Evolutionary conservation across 768 basidiomycete species (phyloP), one percentile per base, ranked within the genome.

Genomic region (Podaxis pistillaris): DNA sequence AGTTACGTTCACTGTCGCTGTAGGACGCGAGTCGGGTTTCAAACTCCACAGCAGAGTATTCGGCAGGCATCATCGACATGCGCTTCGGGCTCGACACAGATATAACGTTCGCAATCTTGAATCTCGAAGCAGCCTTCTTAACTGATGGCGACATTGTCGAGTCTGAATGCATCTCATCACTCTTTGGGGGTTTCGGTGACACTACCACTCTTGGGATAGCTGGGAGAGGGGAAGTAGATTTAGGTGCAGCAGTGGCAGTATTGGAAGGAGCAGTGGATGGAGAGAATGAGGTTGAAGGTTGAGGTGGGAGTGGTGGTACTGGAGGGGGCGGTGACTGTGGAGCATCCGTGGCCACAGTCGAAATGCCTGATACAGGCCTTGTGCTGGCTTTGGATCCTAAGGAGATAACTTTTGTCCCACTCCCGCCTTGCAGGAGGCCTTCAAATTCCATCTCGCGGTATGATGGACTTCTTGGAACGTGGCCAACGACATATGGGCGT

Each of bases 41-140:
- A 75, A 94, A 94, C 58, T 94, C 91, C 54, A 94, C 84, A 38
- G 82, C 84, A 58, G 90, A 87, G 72, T 90, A 90, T 73, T 92
- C 88, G n/a, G 90, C 83, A 36, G 91, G 90, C 13, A 79, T 72
- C 68, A 86, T 76, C 41, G 83, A 81, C 67, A 82, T 80, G 64
- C 78, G 73, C 56, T 69, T 72, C 46, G 87, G 84, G 70, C 82
- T 87, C 64, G 83, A 79, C 60, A 83, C 80, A 37, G 84, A 82
- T 63, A 81, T 75, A 68, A 74, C 74, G 66, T 72, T 76, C 62
- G 82, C 80, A 56, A 90, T 74, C 44, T 86, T 84, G 76, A 91
- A 89, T 66, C 85, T 83, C 57, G 80, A 79, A 15, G 59, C n/a
- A 17, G 40, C 11, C 59, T 78, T 75, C 40, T 80, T 86, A 55